phyloP scores from a whole-genome alignment of 2,329 filamentous ascomycete genomes.

The Scopulariopsis brevicaulis region DNA sequence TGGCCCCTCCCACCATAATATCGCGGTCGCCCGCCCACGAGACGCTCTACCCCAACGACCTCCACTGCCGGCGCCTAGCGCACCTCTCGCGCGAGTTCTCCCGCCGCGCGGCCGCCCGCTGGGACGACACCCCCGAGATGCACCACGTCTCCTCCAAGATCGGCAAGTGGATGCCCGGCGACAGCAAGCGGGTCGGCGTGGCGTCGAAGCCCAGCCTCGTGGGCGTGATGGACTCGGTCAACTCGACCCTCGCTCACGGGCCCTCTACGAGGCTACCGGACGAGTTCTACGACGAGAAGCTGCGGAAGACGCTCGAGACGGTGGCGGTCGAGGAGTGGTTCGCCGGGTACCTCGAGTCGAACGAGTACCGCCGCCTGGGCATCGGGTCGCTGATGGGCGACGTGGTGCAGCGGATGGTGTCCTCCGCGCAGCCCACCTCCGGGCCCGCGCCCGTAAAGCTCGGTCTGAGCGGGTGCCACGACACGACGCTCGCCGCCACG shows the following conservation, averaged over 20 bases:
- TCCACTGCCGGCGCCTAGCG: slow-evolving; percentile 61
- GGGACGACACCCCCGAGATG: slow-evolving; percentile 74
- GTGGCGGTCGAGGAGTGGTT: slow-evolving; percentile 92
- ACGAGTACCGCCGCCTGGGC: slow-evolving; percentile 80
- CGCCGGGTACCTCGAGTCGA: slow-evolving; percentile 69
- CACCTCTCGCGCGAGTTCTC: slow-evolving; percentile 61
- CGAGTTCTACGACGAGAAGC: slow-evolving; percentile 77
- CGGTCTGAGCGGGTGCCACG: slow-evolving; percentile 77
- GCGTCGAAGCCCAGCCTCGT: slow-evolving; percentile 75
- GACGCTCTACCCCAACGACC: slow-evolving; percentile 71
- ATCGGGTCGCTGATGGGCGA: slow-evolving; percentile 82
- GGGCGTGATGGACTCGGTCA: slow-evolving; percentile 91
- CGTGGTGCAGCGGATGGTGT: slow-evolving; percentile 63
- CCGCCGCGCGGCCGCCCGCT: slow-evolving; percentile 56
- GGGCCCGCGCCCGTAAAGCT: slow-evolving; percentile 50
- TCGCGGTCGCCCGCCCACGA: slow-evolving; percentile 56
- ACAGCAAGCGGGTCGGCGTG: slow-evolving; percentile 43
- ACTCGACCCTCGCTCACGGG: slow-evolving; percentile 77
- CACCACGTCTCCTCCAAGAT: slow-evolving; percentile 67
- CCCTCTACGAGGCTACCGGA: slow-evolving; percentile 65
- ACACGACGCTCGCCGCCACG: slow-evolving; percentile 78
- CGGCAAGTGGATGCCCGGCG: slow-evolving; percentile 75
- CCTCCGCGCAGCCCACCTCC: slow-evolving; percentile 33
- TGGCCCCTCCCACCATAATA: slow-evolving; percentile 55
- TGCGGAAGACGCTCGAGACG: slow-evolving; percentile 56